Evolutionary conservation across 139 green algal species (phyloP), one percentile per base, ranked within the genome.

Genomic region (Nannochloris sp.): DNA sequence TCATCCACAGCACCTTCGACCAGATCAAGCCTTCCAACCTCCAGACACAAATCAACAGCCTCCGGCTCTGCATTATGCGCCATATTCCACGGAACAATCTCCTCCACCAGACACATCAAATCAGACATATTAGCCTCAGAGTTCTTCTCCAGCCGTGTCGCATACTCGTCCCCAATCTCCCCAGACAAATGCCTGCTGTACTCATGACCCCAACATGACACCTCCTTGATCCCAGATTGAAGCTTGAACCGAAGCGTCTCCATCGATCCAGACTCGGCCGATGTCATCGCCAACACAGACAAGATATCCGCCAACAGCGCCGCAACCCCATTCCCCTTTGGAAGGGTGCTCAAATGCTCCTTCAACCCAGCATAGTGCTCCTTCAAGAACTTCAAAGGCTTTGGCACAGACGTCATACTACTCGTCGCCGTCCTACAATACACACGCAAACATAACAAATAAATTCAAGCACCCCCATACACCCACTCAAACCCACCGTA

Each of bases 41-140:
- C 94, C n/a, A 99, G 76, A 58, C 97, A 82, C 59, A 99, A 66
- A 73, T 99, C 94, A 20, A 99, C 92, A 3, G 94, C 94, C 70
- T 99, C 94, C 2, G 93, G 94, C 81, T 98, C 93, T 44, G 93
- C 89, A 61, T 97, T 96, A 79, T 99, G 91, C 13, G 80, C 76
- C 85, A 99, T 95, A 72, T 99, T 87, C 72, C 93, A 97, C 0
- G 93, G 93, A 30, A 97, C 86, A 63, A 99, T 98, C 61, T 95
- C 73, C 1, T 67, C 56, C 8, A 97, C 93, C 11, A 98, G 79
- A 3, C 63, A 44, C 84, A 97, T 82, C 13, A 98, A 74, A 65
- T 97, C 89, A 6, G 79, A 63, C 12, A 75, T 45, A 3, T 26
- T n/a, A 10, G 14, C 29, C 4, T 51, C n/a, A 3, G 20, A 4